A percentile compares a stretch with the other conserved stretches of the same genome.
phyloP scores from a whole-genome alignment of 169 alveolate genomes.

The Cryptosporidium parvum region DNA sequence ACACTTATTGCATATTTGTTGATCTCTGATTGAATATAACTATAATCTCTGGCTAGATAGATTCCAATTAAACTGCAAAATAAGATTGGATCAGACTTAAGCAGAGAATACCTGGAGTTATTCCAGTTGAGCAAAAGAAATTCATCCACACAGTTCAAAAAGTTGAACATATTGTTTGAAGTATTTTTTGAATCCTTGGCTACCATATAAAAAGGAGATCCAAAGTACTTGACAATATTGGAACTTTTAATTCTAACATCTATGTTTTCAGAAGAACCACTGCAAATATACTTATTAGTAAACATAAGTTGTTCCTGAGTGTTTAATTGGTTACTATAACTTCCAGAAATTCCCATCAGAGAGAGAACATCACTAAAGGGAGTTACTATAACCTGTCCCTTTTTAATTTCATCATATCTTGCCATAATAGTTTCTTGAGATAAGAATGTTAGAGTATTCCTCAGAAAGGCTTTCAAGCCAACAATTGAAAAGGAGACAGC shows the following conservation, averaged over 20 bases:
- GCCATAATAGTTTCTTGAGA: slow-evolving; percentile 55
- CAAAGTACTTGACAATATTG: slow-evolving; percentile 18
- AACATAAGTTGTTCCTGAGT: slow-evolving; percentile 47
- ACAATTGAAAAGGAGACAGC: slow-evolving; percentile 66
- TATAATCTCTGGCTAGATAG: slow-evolving; percentile 47
- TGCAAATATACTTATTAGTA: slow-evolving; percentile 36
- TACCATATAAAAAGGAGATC: background rate
- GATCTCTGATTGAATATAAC: slow-evolving; percentile 32
- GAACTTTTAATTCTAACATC: slow-evolving; percentile 3
- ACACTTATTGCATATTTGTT: slow-evolving; percentile 24
- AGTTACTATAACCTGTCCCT: background rate
- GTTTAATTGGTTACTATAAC: slow-evolving; percentile 1
- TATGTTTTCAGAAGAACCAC: slow-evolving; percentile 63
- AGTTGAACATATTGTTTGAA: slow-evolving; percentile 33
- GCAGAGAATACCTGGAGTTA: slow-evolving; percentile 24
- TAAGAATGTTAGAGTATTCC: slow-evolving; percentile 50
- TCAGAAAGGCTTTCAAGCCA: slow-evolving; percentile 51
- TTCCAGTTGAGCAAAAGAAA: slow-evolving; percentile 37
- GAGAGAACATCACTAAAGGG: slow-evolving; percentile 55
- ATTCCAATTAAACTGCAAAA: slow-evolving; percentile 27
- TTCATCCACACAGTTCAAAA: slow-evolving; percentile 62
- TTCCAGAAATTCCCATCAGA: slow-evolving; percentile 57
- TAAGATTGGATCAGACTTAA: slow-evolving; percentile 60
- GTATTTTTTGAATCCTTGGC: slow-evolving; percentile 10
- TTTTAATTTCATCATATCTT: slow-evolving; percentile 27